Evolutionary conservation across 208 protist genomes (phyloP).

Genomic region (Herpetomonas samuelpessoai): DNA sequence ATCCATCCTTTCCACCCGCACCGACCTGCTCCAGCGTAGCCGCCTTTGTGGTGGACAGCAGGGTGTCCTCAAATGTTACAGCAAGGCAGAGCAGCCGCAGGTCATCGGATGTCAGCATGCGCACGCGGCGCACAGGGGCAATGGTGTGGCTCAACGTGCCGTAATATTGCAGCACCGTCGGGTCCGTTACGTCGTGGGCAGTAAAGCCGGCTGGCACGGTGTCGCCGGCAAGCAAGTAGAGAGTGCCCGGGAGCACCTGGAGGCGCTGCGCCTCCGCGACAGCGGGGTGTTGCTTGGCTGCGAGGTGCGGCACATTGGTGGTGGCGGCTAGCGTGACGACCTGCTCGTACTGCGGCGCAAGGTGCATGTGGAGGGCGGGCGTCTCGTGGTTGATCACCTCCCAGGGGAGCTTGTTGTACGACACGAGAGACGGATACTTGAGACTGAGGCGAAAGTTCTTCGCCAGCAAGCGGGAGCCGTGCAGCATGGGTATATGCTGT

Average conservation of each 20-base stretch:
- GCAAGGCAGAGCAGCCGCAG: conserved; percentile 76
- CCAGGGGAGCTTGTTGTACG: conserved; percentile 91
- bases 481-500: too few species aligned
- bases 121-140: conserved; percentile 39
- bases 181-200: conserved; percentile 47
- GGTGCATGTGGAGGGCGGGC: conserved; percentile 68
- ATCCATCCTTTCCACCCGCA: conserved; percentile 8
- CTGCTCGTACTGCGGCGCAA: conserved; percentile 82
- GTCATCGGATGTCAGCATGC: conserved; percentile 67
- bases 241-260: conserved; percentile 63
- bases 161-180: conserved; percentile 79
- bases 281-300: conserved; percentile 25
- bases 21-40: conserved; percentile 26
- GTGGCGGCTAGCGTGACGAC: conserved; percentile 64
- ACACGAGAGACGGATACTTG: conserved; percentile 85
- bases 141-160: conserved; percentile 47
- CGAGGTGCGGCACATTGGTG: conserved; percentile 52
- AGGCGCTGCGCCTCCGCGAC: conserved; percentile 50
- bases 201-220: conserved; percentile 43
- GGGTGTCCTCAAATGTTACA: conserved; percentile 41
- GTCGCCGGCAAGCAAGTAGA: conserved; percentile 40
- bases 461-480: conserved; percentile 16
- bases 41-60: conserved; percentile 25
- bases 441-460: conserved; percentile 64
- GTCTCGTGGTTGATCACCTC: conserved; percentile 75